Evolutionary conservation across 768 basidiomycete species (phyloP).

Genomic region (Cystobasidium ongulense): DNA sequence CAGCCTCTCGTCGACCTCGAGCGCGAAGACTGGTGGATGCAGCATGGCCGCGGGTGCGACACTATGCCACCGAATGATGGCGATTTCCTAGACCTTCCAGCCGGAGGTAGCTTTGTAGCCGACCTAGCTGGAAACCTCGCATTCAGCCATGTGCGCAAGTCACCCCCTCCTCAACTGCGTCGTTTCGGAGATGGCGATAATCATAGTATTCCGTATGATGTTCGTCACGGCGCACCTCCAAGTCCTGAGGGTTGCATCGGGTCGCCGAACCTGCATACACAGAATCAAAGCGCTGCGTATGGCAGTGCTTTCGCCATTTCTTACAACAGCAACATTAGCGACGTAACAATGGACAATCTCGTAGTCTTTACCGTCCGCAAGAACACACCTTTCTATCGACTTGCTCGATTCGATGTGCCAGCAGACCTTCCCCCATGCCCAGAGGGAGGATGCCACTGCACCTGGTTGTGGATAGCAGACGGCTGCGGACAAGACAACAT

Average conservation of each 20-base stretch:
- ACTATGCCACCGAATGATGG: neutral
- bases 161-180: neutral
- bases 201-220: conserved; percentile 5
- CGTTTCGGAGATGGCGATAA: conserved; percentile 5
- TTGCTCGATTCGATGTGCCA: conserved; percentile 13
- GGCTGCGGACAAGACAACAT: conserved; percentile 20
- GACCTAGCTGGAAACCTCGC: conserved; percentile 5
- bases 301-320: conserved; percentile 18
- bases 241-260: neutral
- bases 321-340: neutral
- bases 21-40: conserved; percentile 1
- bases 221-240: neutral
- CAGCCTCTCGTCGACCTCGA: conserved; percentile 8
- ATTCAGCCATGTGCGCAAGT: neutral
- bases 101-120: neutral
- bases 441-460: conserved; percentile 16
- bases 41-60: neutral
- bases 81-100: conserved; percentile 6
- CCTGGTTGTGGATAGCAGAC: conserved; percentile 10
- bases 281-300: neutral
- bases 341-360: conserved; percentile 11
- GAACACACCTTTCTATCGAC: conserved; percentile 10
- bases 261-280: neutral
- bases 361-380: conserved; percentile 6
- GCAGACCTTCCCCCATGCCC: conserved; percentile 6